Evolutionary conservation across 306 rosid species (phyloP), one percentile per base, ranked within the genome.

Genomic region (Biancaea sappan): DNA sequence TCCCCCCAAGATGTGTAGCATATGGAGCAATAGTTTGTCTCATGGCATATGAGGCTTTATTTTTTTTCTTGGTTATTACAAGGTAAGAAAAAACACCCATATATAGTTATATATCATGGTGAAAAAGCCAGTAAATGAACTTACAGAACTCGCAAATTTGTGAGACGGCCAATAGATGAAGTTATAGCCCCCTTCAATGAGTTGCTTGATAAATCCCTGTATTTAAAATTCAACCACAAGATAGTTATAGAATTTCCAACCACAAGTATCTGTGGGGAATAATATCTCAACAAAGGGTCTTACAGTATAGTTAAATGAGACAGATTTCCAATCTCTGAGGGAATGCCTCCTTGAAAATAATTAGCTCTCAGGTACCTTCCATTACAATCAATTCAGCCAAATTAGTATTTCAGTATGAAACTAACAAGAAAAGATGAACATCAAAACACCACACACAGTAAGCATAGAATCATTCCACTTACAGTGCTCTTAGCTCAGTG

Each of bases 291-390:
- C 21, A 59, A 25, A 50, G 38, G 50, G 28, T 64, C 88, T 89
- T 81, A 90, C 96, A 90, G 57, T 68, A 87, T 86, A 68, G 86
- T 86, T 54, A 90, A 86, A 78, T 68, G 66, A 48, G 92, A 82
- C 71, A 90, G 96, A 76, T 87, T 90, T 75, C 94, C 94, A 72
- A 89, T 81, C 72, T 72, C 81, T 26, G 90, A 69, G 34, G 94
- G 94, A n/a, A 87, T 84, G 38, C 92, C 92, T 48, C 92, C 92
- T 78, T 90, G 88, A 19, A 90, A 84, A 84, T 84, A 87, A 74
- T 87, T 90, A 58, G 82, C 90, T 72, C 96, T 82, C 89, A 90
- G 70, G 74, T 90, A 90, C 78, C 96, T 87, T 66, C 6, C 50
- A 62, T 51, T 22, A 52, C 9, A 57, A 70, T n/a, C n/a, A n/a